Evolutionary conservation across 2,329 filamentous ascomycete genomes (phyloP).

Genomic region (Trichophyton rubrum): DNA sequence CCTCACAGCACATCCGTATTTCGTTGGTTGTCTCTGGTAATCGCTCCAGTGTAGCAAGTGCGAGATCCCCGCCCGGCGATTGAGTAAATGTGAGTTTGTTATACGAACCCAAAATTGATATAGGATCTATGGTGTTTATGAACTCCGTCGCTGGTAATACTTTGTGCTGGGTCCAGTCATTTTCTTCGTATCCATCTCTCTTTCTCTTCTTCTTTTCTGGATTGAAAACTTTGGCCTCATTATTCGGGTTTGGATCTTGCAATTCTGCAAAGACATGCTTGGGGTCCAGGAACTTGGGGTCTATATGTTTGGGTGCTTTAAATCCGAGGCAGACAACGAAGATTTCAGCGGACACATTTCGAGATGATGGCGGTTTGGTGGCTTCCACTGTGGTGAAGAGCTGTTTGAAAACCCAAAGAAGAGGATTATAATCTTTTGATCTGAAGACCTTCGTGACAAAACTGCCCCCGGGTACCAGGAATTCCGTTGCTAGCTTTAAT

Average conservation of each 20-base stretch:
- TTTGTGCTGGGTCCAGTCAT: constrained; percentile 85
- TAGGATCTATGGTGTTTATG: constrained; percentile 84
- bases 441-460: constrained; percentile 98
- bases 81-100: constrained; percentile 79
- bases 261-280: constrained; percentile 85
- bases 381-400: constrained; percentile 91
- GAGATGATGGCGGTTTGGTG: constrained; percentile 88
- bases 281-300: constrained; percentile 84
- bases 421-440: constrained; percentile 89
- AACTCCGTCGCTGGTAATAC: constrained; percentile 82
- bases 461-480: constrained; percentile 73
- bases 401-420: constrained; percentile 97
- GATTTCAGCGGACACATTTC: constrained; percentile 95
- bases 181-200: constrained; percentile 94
- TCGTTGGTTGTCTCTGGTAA: constrained; percentile 78
- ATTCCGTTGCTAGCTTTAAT: constrained; percentile 88
- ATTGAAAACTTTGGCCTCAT: constrained; percentile 96
- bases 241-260: constrained; percentile 73
- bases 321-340: constrained; percentile 94
- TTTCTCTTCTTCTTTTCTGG: constrained; percentile 96
- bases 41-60: constrained; percentile 71
- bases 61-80: constrained; percentile 67
- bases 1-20: constrained; percentile 62
- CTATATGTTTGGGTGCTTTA: constrained; percentile 87
- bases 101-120: constrained; percentile 73